phyloP scores from a whole-genome alignment of 1,139 yeast genomes.

The Candida sp. region DNA sequence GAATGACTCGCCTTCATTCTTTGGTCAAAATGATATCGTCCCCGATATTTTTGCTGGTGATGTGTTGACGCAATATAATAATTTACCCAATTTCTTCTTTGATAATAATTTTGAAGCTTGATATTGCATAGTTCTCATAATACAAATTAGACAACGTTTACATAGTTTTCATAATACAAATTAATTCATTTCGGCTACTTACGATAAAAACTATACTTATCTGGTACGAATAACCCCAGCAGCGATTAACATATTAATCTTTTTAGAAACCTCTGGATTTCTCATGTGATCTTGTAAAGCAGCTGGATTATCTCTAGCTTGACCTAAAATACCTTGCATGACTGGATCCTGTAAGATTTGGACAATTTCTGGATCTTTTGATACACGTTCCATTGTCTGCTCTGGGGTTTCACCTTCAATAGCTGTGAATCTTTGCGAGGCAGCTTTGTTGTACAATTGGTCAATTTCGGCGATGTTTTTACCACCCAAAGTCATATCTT shows the following conservation, averaged over 20 bases:
- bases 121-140: no score
- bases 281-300: conserved; percentile 98
- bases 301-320: conserved; percentile 94
- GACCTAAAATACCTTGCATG: conserved; percentile 92
- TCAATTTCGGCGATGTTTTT: conserved; percentile 77
- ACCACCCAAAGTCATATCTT: conserved; percentile 63
- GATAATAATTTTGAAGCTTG: conserved; percentile 30
- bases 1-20: conserved; percentile 7
- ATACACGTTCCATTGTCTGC: conserved; percentile 87
- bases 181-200: neutral
- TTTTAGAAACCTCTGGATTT: conserved; percentile 89
- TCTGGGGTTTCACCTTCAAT: conserved; percentile 92
- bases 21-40: conserved; percentile 10
- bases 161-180: no score
- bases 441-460: conserved; percentile 74
- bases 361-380: conserved; percentile 92
- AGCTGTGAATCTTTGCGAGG: conserved; percentile 73
- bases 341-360: conserved; percentile 92
- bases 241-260: conserved; percentile 87
- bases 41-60: conserved; percentile 16
- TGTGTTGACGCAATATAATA: conserved; percentile 14
- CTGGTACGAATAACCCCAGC: conserved; percentile 98
- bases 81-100: conserved; percentile 37
- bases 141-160: no score
- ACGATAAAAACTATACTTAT: conserved; percentile 25